Evolutionary conservation across 345 rosid species (phyloP).

Genomic region (Citrus medica): DNA sequence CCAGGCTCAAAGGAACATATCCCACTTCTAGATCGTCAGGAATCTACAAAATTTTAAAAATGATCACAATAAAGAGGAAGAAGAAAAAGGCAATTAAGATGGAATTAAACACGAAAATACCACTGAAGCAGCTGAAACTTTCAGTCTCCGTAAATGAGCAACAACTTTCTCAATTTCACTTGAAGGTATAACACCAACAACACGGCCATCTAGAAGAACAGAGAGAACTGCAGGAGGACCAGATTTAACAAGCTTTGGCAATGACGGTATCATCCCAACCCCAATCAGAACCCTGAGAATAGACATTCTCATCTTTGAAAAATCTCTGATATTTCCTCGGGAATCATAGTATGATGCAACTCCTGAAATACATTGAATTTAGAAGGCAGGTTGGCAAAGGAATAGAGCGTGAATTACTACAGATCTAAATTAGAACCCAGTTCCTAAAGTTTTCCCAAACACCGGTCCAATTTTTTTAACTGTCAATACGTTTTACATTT

Average conservation of each 20-base stretch:
- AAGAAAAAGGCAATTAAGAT: conserved; percentile 1
- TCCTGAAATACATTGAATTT: conserved; percentile 43
- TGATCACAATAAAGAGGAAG: not conserved
- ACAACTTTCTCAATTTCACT: conserved; percentile 60
- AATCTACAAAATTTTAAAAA: conserved; percentile 48
- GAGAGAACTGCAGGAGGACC: conserved; percentile 81
- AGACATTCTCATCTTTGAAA: conserved; percentile 55
- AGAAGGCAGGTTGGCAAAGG: not conserved
- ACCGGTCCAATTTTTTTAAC: too few species aligned
- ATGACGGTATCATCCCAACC: conserved; percentile 75
- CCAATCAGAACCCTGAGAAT: conserved; percentile 67
- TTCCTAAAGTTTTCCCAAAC: too few species aligned
- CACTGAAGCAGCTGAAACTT: conserved; percentile 73
- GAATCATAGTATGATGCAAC: conserved; percentile 79
- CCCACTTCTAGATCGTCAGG: conserved; percentile 96
- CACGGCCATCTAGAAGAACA: conserved; percentile 90
- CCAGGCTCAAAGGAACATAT: conserved; percentile 83
- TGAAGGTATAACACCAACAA: conserved; percentile 66
- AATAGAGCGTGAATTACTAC: not conserved
- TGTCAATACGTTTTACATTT: not conserved
- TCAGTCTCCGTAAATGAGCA: conserved; percentile 71
- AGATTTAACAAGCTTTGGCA: conserved; percentile 77
- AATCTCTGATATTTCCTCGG: conserved; percentile 67
- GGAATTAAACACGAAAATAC: conserved; percentile 36
- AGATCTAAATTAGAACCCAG: not conserved